Base-by-base conservation (phyloP, 305 asterid species). In the Fraxinus paxiana region DNA sequence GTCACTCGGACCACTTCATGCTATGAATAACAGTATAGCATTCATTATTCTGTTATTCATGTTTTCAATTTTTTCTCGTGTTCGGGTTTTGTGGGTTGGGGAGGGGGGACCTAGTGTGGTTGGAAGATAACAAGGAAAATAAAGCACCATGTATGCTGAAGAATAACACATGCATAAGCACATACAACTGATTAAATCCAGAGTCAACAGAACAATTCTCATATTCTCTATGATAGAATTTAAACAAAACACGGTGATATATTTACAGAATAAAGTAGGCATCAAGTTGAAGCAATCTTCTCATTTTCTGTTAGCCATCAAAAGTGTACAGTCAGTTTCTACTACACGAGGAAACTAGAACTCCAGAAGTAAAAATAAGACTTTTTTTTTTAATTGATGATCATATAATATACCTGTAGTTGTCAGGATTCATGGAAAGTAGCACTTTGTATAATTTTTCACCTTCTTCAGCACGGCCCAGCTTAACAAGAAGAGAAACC, bases 381-480 rank as follows among this genome's bases (percentile, higher is more conserved):
- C 9, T 20, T 18, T 18, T 26, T 41, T 54, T 41, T 12, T 41
- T 9, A 41, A 46, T 75, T 20, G n/a, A 26, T 75, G 22, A 75
- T 70, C 28, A 48, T 15, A 4, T 48, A 48, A 20, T 35, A 73
- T 83, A 89, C 92, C 90, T 86, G 84, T 88, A 89, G 79, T 89
- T 88, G 82, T 89, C 92, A 69, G 92, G 91, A 82, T 89, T 89
- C 92, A 88, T 85, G 2, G 92, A 85, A 69, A 88, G 91, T 59
- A 89, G 86, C 80, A 85, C 77, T 81, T 46, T 84, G 80, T 85
- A 86, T 59, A 86, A 81, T 54, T 86, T 85, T 84, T 88, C 87
- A 61, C 88, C 90, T 81, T 89, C 92, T 72, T 88, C 90, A 24
- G 84, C 33, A 67, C 37, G 77, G 81, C 80, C 85, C 82, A 89